Conservation (phyloP, 768 basidiomycete species). For the Podaxis sp. region DNA sequence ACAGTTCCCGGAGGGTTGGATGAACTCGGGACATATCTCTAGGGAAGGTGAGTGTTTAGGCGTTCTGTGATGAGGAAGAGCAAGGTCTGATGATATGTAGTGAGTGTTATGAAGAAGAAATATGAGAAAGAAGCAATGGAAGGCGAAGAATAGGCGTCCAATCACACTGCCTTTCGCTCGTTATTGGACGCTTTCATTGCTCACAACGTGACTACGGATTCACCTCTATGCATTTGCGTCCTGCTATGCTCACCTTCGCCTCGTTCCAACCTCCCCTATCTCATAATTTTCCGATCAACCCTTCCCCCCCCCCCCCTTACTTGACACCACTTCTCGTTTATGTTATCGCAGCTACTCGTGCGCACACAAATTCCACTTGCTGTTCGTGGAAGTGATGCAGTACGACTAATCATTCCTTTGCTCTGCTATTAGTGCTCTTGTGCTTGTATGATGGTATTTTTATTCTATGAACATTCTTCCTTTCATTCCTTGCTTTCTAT, state of each 20-base stretch:
- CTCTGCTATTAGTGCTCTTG: not conserved
- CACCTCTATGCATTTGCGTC: too few species aligned
- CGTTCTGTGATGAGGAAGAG: not conserved
- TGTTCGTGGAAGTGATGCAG: not conserved
- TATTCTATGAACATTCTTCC: not conserved
- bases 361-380: not conserved
- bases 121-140: slow-evolving; percentile 71
- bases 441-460: not conserved
- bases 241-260: not conserved
- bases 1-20: slow-evolving; percentile 82
- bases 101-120: slow-evolving; percentile 84
- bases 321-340: too few species aligned
- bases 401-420: not conserved
- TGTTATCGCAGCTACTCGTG: not conserved
- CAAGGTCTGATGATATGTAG: slow-evolving; percentile 28
- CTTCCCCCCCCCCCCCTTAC: too few species aligned
- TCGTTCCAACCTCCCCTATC: not conserved
- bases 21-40: slow-evolving; percentile 82
- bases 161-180: not conserved
- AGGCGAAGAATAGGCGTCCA: slow-evolving; percentile 31
- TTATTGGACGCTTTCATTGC: not conserved
- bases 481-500: not conserved
- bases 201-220: not conserved
- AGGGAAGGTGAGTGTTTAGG: slow-evolving; percentile 60
- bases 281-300: not conserved